Evolutionary conservation across 2,329 filamentous ascomycete species (phyloP), one percentile per base, ranked within the genome.

Genomic region (Sphaerulina musiva): DNA sequence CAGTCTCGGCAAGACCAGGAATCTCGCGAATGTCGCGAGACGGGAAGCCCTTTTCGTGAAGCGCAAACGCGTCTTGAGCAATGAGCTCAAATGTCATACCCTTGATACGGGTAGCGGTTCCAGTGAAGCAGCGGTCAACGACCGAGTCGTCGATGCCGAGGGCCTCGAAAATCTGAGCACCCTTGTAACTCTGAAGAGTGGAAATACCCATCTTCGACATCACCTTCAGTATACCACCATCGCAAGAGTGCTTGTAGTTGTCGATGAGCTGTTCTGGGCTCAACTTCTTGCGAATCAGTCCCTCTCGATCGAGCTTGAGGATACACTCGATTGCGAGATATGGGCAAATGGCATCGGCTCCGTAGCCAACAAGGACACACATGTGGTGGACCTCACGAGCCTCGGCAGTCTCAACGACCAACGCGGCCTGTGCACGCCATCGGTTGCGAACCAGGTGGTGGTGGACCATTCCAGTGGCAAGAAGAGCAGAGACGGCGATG

Each of bases 141-240:
- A 97, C 91, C 17, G 80, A 80, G 70, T 95, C 91, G 67, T 96
- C 91, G 34, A 96, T 84, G 73, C 92, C 92, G 42, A 97, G 85
- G 46, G 91, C 90, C 71, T 97, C 92, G 64, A 96, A 97, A 61
- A 97, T 97, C 76, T 97, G 92, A 53, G 92, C 92, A 68, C 92
- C 92, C 78, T 97, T 97, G 79, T 97, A 97, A 63, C 87, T 92
- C 68, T 92, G 89, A 44, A 97, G 78, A 32, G 92, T 97, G 6
- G 92, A 96, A 61, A 97, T 97, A 76, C 92, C 92, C 92, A 97
- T 97, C 79, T 97, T 97, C 72, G 87, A 93, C 92, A 97, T 97
- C 70, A 97, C 92, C 74, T 97, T 97, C 60, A 97, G 78, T 60
- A 97, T 95, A 76, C 92, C 92, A 68, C 92, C 92, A 64, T 96